phyloP scores from a whole-genome alignment of 306 rosid species.

The Quercus berberidifolia region DNA sequence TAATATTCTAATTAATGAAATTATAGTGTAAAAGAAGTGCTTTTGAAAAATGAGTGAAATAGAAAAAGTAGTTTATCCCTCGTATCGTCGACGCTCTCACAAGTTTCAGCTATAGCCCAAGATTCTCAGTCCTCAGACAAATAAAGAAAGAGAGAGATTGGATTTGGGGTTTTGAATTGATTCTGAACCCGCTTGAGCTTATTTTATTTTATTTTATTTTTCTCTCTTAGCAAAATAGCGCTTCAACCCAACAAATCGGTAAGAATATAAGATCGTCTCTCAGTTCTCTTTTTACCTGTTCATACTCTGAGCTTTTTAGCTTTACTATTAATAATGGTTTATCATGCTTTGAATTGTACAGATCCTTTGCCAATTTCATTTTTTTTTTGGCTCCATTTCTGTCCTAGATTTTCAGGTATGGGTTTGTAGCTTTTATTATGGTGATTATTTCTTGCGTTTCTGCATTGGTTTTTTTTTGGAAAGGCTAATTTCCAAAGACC shows the following conservation, averaged over 20 bases:
- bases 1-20: too few species aligned
- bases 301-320: neutral
- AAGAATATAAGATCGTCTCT: neutral
- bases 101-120: too few species aligned
- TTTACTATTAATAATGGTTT: neutral
- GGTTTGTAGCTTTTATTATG: neutral
- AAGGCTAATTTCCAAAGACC: neutral
- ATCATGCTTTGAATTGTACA: neutral
- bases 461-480: neutral
- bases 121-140: too few species aligned
- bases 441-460: neutral
- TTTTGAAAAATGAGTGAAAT: too few species aligned
- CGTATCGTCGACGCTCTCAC: too few species aligned
- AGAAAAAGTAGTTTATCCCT: too few species aligned
- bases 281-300: neutral
- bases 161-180: too few species aligned
- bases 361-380: neutral
- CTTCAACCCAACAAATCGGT: neutral
- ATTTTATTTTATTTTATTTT: too few species aligned
- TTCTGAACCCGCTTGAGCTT: too few species aligned
- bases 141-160: too few species aligned
- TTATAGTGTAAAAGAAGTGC: too few species aligned
- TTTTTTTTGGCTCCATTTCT: neutral
- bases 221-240: too few species aligned
- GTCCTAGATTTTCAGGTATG: neutral